Evolutionary conservation across 345 rosid genomes (phyloP).

Genomic region (Excoecaria cochinchinensis): DNA sequence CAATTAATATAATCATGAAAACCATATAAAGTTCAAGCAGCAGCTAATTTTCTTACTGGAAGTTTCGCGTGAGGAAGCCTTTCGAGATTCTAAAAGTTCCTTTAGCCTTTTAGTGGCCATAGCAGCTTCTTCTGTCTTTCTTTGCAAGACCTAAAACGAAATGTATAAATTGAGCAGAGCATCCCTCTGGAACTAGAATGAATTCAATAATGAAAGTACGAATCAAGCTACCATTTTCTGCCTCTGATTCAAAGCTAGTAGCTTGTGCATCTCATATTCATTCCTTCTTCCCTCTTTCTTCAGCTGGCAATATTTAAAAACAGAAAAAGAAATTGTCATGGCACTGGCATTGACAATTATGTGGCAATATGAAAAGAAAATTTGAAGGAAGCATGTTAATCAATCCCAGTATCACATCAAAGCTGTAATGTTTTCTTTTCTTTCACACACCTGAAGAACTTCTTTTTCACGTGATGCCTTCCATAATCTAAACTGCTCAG

Average conservation of each 20-base stretch:
- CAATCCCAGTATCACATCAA: neutral
- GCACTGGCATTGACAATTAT: neutral
- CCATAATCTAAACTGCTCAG: conserved; percentile 86
- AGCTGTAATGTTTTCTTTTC: neutral
- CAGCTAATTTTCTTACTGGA: conserved; percentile 34
- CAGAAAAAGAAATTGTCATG: neutral
- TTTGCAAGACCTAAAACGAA: conserved; percentile 74
- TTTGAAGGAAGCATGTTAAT: neutral
- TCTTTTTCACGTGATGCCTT: conserved; percentile 92
- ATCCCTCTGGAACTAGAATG: conserved; percentile 15
- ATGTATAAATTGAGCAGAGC: conserved; percentile 4
- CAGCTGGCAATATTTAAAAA: conserved; percentile 45
- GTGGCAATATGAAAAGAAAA: neutral
- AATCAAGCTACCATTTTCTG: conserved; percentile 76
- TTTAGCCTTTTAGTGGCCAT: conserved; percentile 94
- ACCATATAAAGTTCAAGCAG: conserved; percentile 11
- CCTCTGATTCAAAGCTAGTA: conserved; percentile 88
- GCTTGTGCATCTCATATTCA: conserved; percentile 96
- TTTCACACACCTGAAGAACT: conserved; percentile 77
- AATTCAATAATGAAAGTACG: conserved; percentile 1
- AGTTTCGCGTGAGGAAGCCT: conserved; percentile 68
- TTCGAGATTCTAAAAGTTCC: conserved; percentile 84
- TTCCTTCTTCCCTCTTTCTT: conserved; percentile 98
- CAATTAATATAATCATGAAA: conserved; percentile 14
- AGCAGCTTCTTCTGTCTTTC: conserved; percentile 96